Conservation (phyloP, 2,329 filamentous ascomycete genomes). For the Coniosporium tulheliwenetii region DNA sequence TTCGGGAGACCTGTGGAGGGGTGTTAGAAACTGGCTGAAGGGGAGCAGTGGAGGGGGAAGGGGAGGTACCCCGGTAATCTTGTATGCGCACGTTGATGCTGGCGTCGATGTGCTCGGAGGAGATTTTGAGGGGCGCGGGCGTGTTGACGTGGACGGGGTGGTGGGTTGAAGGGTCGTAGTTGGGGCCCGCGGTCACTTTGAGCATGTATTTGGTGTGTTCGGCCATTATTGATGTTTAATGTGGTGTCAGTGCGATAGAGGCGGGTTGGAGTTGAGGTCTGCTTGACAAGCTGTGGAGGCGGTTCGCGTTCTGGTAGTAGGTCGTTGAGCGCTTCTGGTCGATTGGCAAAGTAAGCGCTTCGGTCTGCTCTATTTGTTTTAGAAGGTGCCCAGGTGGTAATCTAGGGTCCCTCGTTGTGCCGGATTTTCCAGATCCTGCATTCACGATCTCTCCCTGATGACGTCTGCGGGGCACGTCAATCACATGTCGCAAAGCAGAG, state of each 20-base stretch:
- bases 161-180: slow-evolving; percentile 61
- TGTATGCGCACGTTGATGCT: slow-evolving; percentile 62
- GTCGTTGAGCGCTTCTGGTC: no score
- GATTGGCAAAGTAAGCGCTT: no score
- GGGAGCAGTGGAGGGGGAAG: not conserved
- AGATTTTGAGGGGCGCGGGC: slow-evolving; percentile 44
- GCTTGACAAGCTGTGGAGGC: no score
- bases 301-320: no score
- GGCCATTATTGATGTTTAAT: slow-evolving; percentile 23
- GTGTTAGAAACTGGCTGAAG: not conserved
- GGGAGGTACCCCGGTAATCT: slow-evolving; percentile 32
- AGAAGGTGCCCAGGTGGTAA: no score
- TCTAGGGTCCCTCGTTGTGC: no score
- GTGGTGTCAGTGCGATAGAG: not conserved
- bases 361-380: no score
- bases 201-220: slow-evolving; percentile 56
- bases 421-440: no score
- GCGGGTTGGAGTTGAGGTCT: not conserved
- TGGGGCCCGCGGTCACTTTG: slow-evolving; percentile 63
- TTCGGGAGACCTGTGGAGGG: slow-evolving; percentile 49
- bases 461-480: no score
- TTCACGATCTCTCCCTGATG: no score
- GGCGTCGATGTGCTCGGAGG: slow-evolving; percentile 46
- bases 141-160: slow-evolving; percentile 62
- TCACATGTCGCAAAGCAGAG: no score